Evolutionary conservation across 352 stramenopile species (phyloP).

Genomic region (Lagenidium giganteum): DNA sequence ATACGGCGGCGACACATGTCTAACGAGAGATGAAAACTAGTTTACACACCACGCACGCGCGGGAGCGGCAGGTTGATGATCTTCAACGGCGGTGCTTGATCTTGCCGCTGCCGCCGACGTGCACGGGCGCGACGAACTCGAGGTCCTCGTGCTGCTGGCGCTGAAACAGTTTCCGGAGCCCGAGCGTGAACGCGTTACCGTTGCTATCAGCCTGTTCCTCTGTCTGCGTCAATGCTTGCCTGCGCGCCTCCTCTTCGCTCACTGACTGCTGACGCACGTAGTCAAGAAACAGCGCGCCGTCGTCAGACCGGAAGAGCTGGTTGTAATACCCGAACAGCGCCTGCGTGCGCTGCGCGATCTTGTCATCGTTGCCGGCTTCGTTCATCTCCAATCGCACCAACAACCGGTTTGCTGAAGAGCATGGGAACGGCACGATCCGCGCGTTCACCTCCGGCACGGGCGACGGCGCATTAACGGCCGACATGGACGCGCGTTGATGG

Average conservation of each 20-base stretch:
- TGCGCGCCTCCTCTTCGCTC: conserved; percentile 6
- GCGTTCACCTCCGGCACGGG: conserved; percentile 2
- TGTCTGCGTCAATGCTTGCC: too few relatives aligned
- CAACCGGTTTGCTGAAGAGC: conserved; percentile 23
- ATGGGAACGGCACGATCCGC: conserved; percentile 26
- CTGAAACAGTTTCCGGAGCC: conserved; percentile 33
- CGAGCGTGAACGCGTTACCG: too few relatives aligned
- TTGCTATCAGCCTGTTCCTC: too few relatives aligned
- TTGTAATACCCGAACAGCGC: conserved; percentile 66
- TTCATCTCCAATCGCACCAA: conserved; percentile 41
- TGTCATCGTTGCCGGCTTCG: conserved; percentile 46
- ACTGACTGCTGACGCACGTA: conserved; percentile 28
- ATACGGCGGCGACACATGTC: too few relatives aligned
- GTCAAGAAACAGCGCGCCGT: conserved; percentile 47
- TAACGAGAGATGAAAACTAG: too few relatives aligned
- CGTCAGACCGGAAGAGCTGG: conserved; percentile 60
- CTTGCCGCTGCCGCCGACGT: conserved; percentile 17
- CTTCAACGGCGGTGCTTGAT: conserved; percentile 10
- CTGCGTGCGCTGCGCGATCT: conserved; percentile 29
- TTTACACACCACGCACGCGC: too few relatives aligned
- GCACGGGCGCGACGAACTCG: conserved; percentile 53
- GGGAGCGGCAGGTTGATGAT: too few relatives aligned
- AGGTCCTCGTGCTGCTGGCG: conserved; percentile 28
- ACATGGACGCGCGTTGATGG: conserved; percentile 9
- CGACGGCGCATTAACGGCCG: too few relatives aligned